Percentiles rank a stretch among this genome's conserved stretches.
These are phyloP conservation scores for Xylaria sp. DNA, from an alignment of 2,329 filamentous ascomycete species.

Conservation along the genomic window DNA sequence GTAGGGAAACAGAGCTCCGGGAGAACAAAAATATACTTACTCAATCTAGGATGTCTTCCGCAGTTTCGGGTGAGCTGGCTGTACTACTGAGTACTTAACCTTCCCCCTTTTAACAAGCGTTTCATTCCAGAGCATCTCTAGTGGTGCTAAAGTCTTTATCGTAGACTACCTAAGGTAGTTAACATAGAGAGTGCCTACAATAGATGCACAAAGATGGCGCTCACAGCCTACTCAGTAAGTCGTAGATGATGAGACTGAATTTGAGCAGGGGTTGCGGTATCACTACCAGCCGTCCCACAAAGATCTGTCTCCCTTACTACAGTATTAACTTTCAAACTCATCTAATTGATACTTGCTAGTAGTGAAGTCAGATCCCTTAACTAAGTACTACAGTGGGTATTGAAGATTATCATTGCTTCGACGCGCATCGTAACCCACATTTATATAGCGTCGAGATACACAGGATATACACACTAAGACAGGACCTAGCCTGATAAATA, in stretches of 20 bases:
- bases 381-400: neutral
- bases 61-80: constrained; percentile 20
- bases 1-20: constrained; percentile 14
- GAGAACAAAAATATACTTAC: constrained; percentile 1
- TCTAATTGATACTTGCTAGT: too few relatives aligned
- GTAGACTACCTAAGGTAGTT: too few relatives aligned
- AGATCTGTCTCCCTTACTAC: neutral
- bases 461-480: neutral
- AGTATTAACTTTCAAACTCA: too few relatives aligned
- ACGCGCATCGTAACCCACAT: neutral
- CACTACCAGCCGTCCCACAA: neutral
- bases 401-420: neutral
- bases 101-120: constrained; percentile 17
- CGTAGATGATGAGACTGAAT: too few relatives aligned
- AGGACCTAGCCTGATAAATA: constrained; percentile 7
- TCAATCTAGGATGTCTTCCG: constrained; percentile 21
- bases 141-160: neutral
- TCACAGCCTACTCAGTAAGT: too few relatives aligned
- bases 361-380: too few relatives aligned
- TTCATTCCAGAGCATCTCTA: constrained; percentile 4
- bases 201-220: too few relatives aligned
- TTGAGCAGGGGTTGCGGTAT: too few relatives aligned
- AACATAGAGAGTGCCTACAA: too few relatives aligned
- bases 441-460: too few relatives aligned
- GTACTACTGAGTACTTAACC: neutral